phyloP scores from a whole-genome alignment of 306 rosid genomes.

The Argentina anserina region DNA sequence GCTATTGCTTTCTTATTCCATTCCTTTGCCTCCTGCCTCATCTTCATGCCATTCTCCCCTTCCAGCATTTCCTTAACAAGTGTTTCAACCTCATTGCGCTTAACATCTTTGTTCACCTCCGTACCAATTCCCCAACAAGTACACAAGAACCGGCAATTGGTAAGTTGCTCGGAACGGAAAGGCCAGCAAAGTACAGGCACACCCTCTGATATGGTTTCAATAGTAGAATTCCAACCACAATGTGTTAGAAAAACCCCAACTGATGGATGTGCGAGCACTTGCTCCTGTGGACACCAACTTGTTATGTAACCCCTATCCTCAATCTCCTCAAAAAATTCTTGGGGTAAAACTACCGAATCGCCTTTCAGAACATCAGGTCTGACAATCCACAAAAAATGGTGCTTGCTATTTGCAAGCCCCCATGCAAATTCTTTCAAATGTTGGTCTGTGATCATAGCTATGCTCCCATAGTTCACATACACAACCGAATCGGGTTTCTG shows the following conservation, averaged over 20 bases:
- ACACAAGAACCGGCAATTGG: constrained; percentile 39
- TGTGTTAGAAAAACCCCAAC: constrained; percentile 45
- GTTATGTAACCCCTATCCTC: constrained; percentile 36
- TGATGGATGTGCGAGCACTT: constrained; percentile 41
- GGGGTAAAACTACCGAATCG: constrained; percentile 18
- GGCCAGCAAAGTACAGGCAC: constrained; percentile 54
- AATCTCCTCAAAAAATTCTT: constrained; percentile 31
- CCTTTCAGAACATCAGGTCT: constrained; percentile 38
- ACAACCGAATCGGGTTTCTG: constrained; percentile 35
- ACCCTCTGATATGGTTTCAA: constrained; percentile 35
- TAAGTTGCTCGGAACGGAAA: constrained; percentile 48
- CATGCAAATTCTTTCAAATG: constrained; percentile 40
- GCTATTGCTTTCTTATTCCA: constrained; percentile 40
- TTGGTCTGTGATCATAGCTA: constrained; percentile 30
- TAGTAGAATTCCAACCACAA: constrained; percentile 51
- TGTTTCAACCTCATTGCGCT: constrained; percentile 26
- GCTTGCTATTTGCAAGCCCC: constrained; percentile 44
- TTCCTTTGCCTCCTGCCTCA: constrained; percentile 23
- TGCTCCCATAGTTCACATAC: constrained; percentile 39
- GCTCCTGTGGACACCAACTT: constrained; percentile 46
- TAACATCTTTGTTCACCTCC: constrained; percentile 40
- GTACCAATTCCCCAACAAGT: constrained; percentile 34
- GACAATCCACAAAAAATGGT: constrained; percentile 42
- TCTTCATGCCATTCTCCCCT: constrained; percentile 28
- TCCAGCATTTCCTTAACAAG: constrained; percentile 38